A percentile compares a stretch with the other conserved stretches of the same genome.
Evolutionary conservation across 306 rosid species (phyloP).

Genomic region (Vachellia pachyceras): DNA sequence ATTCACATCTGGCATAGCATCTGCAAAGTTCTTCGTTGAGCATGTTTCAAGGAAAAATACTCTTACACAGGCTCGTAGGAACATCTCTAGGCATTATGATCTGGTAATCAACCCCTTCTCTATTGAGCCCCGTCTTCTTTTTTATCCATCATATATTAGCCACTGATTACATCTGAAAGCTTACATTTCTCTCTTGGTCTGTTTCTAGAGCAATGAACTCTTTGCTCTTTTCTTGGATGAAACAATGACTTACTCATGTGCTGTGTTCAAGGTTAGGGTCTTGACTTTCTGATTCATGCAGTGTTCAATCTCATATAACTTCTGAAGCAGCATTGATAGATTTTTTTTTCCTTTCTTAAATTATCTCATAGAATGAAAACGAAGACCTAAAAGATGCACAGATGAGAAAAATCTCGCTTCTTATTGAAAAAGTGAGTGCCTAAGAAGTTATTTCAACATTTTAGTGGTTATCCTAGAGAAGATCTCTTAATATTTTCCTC

Average conservation of each 20-base stretch:
- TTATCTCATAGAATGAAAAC: constrained; percentile 53
- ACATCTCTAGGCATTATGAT: constrained; percentile 89
- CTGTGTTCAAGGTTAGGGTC: constrained; percentile 74
- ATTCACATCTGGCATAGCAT: constrained; percentile 71
- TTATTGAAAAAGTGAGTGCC: constrained; percentile 63
- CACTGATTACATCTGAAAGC: constrained; percentile 7
- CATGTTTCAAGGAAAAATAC: constrained; percentile 80
- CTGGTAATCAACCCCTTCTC: constrained; percentile 54
- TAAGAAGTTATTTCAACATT: neutral
- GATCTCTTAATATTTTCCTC: neutral
- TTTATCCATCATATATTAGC: neutral
- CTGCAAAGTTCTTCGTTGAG: constrained; percentile 74
- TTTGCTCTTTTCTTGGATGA: constrained; percentile 87
- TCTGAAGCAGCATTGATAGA: constrained; percentile 5
- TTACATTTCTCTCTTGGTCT: constrained; percentile 38
- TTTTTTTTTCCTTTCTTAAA: constrained; percentile 6
- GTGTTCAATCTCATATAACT: neutral
- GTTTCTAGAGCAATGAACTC: constrained; percentile 81
- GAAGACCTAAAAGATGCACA: constrained; percentile 86
- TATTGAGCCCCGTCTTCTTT: neutral
- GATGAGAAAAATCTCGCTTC: constrained; percentile 66
- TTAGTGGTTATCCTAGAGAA: neutral
- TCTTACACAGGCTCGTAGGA: constrained; percentile 84
- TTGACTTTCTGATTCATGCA: constrained; percentile 1
- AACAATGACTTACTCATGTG: constrained; percentile 86